Evolutionary conservation across 1,284 basidiomycete genomes (phyloP), one percentile per base, ranked within the genome.

Genomic region (Leccinum olivaceoglutinosum): DNA sequence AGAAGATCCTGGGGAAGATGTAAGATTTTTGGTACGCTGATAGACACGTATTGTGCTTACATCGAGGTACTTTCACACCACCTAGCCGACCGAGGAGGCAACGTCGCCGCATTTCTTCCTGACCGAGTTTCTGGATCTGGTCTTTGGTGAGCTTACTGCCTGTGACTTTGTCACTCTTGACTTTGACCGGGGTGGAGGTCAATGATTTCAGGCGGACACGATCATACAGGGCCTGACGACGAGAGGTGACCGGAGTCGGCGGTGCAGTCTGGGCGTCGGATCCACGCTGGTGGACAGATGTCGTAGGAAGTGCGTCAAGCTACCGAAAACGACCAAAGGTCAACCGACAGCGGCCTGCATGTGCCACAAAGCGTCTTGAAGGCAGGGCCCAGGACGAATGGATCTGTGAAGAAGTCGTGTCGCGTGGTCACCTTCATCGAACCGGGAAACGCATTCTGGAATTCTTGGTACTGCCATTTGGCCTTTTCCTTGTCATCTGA

Each of bases 31-130:
- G n/a, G 12, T 55, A 41, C 5, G 5, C 1, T 6, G 21, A 51
- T 12, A 1, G 29, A 7, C 1, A 16, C 14, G 29, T 32, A 55
- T 61, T 39, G 58, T 38, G 79, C 86, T 73, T 69, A 89, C 90
- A 92, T 92, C 89, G 90, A 92, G n/a, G 88, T 82, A 66, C 89
- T 89, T 71, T 92, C 90, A 92, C 82, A 12, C 87, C 86, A 36
- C 82, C 81, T 10, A 93, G 81, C n/a, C 90, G 84, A 60, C 90
- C 90, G 9, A 93, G 79, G 18, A 92, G 73, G 68, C 89, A 90
- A 49, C 88, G 80, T 62, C 87, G 80, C 63, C 89, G 82, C 75
- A 88, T 84, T 70, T 90, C 89, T 62, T 90, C 90, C 70, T 90
- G 88, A 46, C 85, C 80, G 60, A 91, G 77, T 73, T 87, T 89